Conservation (phyloP, 805 yeast genomes). For the Suhomyces pyralidae region DNA sequence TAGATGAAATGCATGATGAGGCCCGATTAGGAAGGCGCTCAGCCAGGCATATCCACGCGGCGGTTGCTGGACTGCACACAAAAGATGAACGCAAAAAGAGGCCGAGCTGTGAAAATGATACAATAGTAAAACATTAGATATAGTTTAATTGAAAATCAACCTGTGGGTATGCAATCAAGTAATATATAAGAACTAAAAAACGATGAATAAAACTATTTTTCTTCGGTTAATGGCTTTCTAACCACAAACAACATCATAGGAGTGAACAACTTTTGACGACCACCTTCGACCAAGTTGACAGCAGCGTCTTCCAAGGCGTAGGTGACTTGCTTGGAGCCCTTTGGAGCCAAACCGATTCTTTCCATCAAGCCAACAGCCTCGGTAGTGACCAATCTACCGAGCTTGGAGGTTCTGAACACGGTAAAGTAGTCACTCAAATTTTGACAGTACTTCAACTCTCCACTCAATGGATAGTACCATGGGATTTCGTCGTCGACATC, state of each 20-base stretch:
- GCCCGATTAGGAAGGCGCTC: background rate
- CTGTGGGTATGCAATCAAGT: background rate
- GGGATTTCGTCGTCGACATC: constrained; percentile 80
- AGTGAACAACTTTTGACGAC: constrained; percentile 82
- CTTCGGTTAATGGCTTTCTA: constrained; percentile 61
- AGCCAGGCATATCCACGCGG: background rate
- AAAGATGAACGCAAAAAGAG: background rate
- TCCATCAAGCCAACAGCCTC: constrained; percentile 79
- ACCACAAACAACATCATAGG: constrained; percentile 96
- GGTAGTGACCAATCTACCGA: constrained; percentile 87
- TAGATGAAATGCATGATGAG: background rate
- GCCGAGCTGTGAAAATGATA: background rate
- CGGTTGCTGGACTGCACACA: constrained; percentile 1
- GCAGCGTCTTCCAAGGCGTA: constrained; percentile 96
- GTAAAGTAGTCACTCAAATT: constrained; percentile 74
- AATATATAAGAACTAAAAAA: background rate
- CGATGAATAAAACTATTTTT: constrained; percentile 3
- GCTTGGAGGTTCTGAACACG: constrained; percentile 77
- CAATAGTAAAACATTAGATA: background rate
- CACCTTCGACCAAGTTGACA: constrained; percentile 90
- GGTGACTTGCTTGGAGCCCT: constrained; percentile 85
- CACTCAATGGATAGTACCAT: constrained; percentile 96
- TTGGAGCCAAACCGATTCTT: constrained; percentile 82
- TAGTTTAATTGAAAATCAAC: background rate
- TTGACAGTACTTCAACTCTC: constrained; percentile 89